Evolutionary conservation across 148 eudicot species (phyloP).

Genomic region (Oxyria digyna): DNA sequence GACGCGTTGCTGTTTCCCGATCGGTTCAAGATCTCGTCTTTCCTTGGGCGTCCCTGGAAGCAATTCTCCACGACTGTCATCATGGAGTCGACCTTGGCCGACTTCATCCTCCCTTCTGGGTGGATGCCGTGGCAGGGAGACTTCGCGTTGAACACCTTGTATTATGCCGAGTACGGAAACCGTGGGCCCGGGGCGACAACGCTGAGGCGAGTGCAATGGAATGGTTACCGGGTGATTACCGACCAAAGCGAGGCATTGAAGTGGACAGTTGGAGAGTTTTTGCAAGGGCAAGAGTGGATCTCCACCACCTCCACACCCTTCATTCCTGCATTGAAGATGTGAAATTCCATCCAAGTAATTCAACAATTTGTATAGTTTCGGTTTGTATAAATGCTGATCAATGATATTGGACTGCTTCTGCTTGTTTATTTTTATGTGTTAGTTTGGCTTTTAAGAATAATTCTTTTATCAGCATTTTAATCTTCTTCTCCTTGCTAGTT

Average conservation of each 20-base stretch:
- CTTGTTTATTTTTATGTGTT: background rate
- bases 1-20: slow-evolving; percentile 28
- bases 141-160: slow-evolving; percentile 29
- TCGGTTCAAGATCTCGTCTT: slow-evolving; percentile 28
- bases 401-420: background rate
- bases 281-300: slow-evolving; percentile 43
- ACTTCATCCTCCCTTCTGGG: slow-evolving; percentile 42
- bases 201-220: slow-evolving; percentile 40
- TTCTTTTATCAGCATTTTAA: background rate
- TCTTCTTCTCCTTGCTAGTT: background rate
- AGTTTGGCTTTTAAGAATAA: background rate
- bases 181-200: slow-evolving; percentile 46
- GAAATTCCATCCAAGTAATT: background rate
- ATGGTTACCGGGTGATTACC: slow-evolving; percentile 26
- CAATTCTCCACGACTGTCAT: slow-evolving; percentile 38
- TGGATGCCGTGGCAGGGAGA: slow-evolving; percentile 49
- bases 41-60: slow-evolving; percentile 73
- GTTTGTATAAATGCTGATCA: background rate
- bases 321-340: slow-evolving; percentile 19
- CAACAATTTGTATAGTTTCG: background rate
- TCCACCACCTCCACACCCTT: slow-evolving; percentile 18
- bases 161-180: slow-evolving; percentile 41
- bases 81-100: slow-evolving; percentile 44
- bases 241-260: slow-evolving; percentile 24
- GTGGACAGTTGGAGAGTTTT: slow-evolving; percentile 29